A percentile compares a stretch with the other conserved stretches of the same genome.
Conservation (phyloP, 1,284 basidiomycete species). For the Retiboletus flavoniger region DNA sequence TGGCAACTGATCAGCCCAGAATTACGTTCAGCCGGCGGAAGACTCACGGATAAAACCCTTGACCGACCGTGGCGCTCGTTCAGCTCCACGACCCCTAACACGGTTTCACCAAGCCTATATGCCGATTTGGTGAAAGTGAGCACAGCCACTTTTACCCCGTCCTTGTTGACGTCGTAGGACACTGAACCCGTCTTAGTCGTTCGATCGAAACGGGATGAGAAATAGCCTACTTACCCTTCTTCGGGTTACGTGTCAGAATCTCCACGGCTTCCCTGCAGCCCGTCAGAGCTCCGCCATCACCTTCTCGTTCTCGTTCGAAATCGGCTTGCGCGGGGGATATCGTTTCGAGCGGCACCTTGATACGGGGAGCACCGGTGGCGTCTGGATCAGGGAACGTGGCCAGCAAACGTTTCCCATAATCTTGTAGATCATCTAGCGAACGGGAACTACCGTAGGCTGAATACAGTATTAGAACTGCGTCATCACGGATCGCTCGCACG, state of each 20-base stretch:
- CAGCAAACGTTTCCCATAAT: constrained; percentile 49
- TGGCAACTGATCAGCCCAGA: neutral
- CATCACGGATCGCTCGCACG: constrained; percentile 6
- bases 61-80: constrained; percentile 63
- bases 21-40: neutral
- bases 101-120: constrained; percentile 87
- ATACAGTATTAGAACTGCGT: constrained; percentile 6
- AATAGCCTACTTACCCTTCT: constrained; percentile 62
- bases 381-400: constrained; percentile 42
- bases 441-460: constrained; percentile 14
- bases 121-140: constrained; percentile 89
- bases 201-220: neutral
- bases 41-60: constrained; percentile 70
- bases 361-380: constrained; percentile 29
- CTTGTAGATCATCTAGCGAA: constrained; percentile 35
- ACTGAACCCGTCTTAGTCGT: constrained; percentile 44
- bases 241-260: constrained; percentile 82
- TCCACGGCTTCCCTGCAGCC: constrained; percentile 90
- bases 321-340: constrained; percentile 23
- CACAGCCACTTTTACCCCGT: constrained; percentile 82
- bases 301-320: constrained; percentile 38
- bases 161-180: constrained; percentile 91
- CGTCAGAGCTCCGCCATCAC: constrained; percentile 47
- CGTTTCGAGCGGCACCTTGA: constrained; percentile 34
- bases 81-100: constrained; percentile 83